Evolutionary conservation across 306 rosid genomes (phyloP).

Genomic region (Rosa persica): DNA sequence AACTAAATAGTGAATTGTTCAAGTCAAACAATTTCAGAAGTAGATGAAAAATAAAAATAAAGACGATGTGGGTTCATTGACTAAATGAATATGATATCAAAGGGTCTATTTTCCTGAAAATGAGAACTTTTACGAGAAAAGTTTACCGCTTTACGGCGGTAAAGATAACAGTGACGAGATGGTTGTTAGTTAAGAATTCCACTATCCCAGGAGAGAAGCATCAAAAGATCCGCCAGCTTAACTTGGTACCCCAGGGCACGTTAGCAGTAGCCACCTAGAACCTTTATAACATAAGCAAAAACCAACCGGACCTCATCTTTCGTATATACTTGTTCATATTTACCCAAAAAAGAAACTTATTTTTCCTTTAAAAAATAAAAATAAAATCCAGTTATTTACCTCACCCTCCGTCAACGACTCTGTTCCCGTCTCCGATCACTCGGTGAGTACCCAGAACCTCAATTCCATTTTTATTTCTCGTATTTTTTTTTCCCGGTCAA

Average conservation of each 20-base stretch:
- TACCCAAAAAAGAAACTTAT: not conserved
- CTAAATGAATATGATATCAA: no score
- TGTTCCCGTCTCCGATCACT: constrained; percentile 18
- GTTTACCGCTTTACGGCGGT: not conserved
- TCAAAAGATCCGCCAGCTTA: not conserved
- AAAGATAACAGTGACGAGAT: not conserved
- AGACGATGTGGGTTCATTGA: no score
- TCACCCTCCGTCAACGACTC: not conserved
- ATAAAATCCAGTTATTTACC: not conserved
- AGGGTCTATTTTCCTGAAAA: not conserved
- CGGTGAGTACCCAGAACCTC: constrained; percentile 4
- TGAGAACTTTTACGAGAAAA: not conserved
- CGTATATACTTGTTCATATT: not conserved
- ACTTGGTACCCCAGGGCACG: constrained; percentile 13
- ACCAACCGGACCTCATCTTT: not conserved
- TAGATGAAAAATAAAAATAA: not conserved
- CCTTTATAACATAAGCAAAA: not conserved
- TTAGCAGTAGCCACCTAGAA: not conserved
- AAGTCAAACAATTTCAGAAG: not conserved
- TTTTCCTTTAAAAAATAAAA: not conserved
- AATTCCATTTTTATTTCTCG: not conserved
- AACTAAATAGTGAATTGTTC: not conserved
- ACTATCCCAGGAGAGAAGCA: not conserved
- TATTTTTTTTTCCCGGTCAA: not conserved
- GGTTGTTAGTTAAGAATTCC: not conserved